Base-by-base conservation (phyloP, 225 moss, liverwort and hornwort species). In the Physcomitrellopsis africana region DNA sequence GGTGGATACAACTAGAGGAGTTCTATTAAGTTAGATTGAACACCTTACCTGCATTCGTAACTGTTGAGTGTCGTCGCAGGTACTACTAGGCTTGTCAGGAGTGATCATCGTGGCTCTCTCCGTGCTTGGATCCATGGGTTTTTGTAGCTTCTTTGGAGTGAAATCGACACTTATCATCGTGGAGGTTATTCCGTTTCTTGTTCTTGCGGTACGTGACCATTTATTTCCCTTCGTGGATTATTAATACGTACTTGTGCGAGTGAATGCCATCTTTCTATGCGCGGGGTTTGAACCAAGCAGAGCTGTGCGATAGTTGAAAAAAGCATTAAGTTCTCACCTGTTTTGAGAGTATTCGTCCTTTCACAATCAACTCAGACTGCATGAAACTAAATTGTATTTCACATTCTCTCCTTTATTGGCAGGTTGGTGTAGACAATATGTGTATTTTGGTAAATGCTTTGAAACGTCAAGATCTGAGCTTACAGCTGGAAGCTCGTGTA, bases 371-470 rank as follows among this genome's bases (percentile, higher is more conserved):
- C 24, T 70, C 23, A 65, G 22, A 46, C 18, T 53, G 47, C 60
- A 43, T 46, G 58, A 20, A 20, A 22, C 74, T 51, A 12, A 63
- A 46, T 29, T 48, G 52, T 64, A 20, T 2, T 37, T 37, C 59
- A 24, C 14, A 23, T 74, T 42, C 24, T 20, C 52, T 48, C 9
- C 23, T 73, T 24, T 63, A 47, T 24, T 72, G 67, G 67, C 87
- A 99, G 97, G 97, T 99, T 68, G 97, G 97, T 55, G 97, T 99
- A 67, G 97, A 99, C 72, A 99, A 99, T 55, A 99, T 99, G 97
- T 94, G 94, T 83, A 99, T 99, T 65, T 79, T 99, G 82, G 97
- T 99, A 55, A 85, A 99, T 89, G 91, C 97, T 18, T 80, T 93
- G 63, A 90, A 99, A 85, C 97, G 94, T 20, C 97, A 99, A 68